A percentile compares a stretch with the other conserved stretches of the same genome.
Conservation (phyloP, 306 rosid species). For the Cucurbita argyrosperma region DNA sequence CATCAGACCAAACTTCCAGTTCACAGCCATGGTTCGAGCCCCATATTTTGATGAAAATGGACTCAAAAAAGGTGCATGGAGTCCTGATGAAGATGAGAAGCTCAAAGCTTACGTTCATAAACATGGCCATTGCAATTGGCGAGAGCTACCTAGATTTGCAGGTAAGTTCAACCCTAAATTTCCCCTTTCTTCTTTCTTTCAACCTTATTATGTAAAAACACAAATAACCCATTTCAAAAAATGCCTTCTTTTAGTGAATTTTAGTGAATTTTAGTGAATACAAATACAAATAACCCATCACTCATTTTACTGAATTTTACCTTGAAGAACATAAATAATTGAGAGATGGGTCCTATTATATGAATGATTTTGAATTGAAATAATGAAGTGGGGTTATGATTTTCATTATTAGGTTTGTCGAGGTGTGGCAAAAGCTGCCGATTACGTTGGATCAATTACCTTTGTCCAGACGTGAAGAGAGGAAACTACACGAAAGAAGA, state of each 20-base stretch:
- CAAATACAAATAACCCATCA: no score
- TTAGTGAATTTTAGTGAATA: no score
- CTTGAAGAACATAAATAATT: no score
- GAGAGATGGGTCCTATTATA: no score
- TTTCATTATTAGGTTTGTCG: conserved; percentile 25
- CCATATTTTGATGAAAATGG: conserved; percentile 40
- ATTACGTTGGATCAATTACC: conserved; percentile 66
- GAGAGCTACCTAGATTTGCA: conserved; percentile 35
- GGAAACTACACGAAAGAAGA: conserved; percentile 46
- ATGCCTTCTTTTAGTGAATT: not conserved
- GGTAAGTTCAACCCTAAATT: conserved; percentile 9
- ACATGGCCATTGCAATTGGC: conserved; percentile 40
- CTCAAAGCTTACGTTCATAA: conserved; percentile 20
- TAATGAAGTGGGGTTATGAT: not conserved
- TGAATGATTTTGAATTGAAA: not conserved
- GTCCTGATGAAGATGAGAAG: conserved; percentile 33
- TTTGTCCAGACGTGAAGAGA: conserved; percentile 47
- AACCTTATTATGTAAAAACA: not conserved
- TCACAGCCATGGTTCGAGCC: conserved; percentile 23
- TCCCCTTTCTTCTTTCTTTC: not conserved
- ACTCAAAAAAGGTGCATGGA: conserved; percentile 43
- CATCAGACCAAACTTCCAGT: not conserved
- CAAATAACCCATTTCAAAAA: not conserved
- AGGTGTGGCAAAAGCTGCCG: conserved; percentile 90
- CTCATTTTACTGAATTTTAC: no score